Percentiles rank a stretch among this genome's conserved stretches.
Conservation (phyloP, 1,284 basidiomycete genomes). For the Inonotus obliquus region DNA sequence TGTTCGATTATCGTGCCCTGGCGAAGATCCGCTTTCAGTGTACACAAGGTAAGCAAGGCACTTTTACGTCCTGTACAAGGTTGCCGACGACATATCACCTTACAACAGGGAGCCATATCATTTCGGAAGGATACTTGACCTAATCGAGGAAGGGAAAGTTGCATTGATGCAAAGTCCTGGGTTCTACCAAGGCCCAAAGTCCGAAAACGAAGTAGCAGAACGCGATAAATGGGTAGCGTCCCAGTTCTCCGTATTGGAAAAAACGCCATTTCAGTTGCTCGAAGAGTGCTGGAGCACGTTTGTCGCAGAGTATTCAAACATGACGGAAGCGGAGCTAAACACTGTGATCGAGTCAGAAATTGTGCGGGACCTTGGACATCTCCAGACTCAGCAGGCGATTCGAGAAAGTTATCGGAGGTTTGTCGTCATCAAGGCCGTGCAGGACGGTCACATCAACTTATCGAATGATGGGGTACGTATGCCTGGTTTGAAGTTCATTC, state of each 20-base stretch:
- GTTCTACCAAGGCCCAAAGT: not conserved
- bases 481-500: not conserved
- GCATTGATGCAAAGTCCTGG: slow-evolving; percentile 46
- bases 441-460: slow-evolving; percentile 12
- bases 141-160: slow-evolving; percentile 48
- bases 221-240: slow-evolving; percentile 7
- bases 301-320: slow-evolving; percentile 8
- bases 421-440: slow-evolving; percentile 20
- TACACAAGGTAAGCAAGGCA: slow-evolving; percentile 31
- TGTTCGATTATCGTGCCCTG: slow-evolving; percentile 14
- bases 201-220: not conserved
- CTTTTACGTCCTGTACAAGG: not conserved
- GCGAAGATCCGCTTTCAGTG: slow-evolving; percentile 21
- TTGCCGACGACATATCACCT: not conserved
- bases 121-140: slow-evolving; percentile 37
- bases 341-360: slow-evolving; percentile 8
- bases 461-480: slow-evolving; percentile 20
- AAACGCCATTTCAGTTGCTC: slow-evolving; percentile 2
- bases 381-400: slow-evolving; percentile 15
- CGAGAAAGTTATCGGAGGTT: slow-evolving; percentile 18
- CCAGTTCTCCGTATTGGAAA: slow-evolving; percentile 1
- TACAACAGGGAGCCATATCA: slow-evolving; percentile 28
- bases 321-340: not conserved
- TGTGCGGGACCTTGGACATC: slow-evolving; percentile 3
- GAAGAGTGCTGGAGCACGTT: slow-evolving; percentile 11